A percentile compares a stretch with the other conserved stretches of the same genome.
Conservation (phyloP, 2,329 filamentous ascomycete genomes). For the Podosphaera aphanis region DNA sequence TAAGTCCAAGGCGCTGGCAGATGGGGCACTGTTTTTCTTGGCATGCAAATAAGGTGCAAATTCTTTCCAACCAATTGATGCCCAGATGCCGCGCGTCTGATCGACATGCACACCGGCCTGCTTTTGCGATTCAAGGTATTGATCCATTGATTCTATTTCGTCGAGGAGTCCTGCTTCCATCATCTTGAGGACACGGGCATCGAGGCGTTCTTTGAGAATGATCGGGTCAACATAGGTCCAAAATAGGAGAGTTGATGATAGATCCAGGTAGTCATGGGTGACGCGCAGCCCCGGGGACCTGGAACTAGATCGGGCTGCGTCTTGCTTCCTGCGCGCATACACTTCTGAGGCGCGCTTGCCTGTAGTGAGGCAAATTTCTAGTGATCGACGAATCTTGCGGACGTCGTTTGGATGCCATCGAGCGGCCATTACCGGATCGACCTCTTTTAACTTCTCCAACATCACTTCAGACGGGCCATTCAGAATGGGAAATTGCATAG, state of each 20-base stretch:
- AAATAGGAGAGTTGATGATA: constrained; percentile 30
- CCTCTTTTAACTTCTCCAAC: constrained; percentile 45
- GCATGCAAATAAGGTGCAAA: constrained; percentile 48
- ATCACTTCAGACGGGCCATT: constrained; percentile 48
- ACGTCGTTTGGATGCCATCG: constrained; percentile 87
- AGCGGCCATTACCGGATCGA: constrained; percentile 74
- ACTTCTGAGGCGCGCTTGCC: constrained; percentile 65
- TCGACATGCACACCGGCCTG: constrained; percentile 35
- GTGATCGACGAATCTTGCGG: constrained; percentile 68
- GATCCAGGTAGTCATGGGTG: neutral
- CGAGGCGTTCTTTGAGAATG: constrained; percentile 43
- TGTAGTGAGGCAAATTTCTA: constrained; percentile 73
- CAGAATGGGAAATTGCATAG: constrained; percentile 42
- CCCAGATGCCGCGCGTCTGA: constrained; percentile 69
- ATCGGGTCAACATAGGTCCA: constrained; percentile 66
- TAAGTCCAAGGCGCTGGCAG: constrained; percentile 29
- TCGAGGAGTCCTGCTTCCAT: constrained; percentile 37
- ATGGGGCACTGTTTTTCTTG: constrained; percentile 18
- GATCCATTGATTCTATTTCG: constrained; percentile 32
- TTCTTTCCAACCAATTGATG: constrained; percentile 90
- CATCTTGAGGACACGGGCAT: constrained; percentile 69
- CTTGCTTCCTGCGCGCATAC: constrained; percentile 50
- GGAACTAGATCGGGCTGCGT: constrained; percentile 13
- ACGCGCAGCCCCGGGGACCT: neutral
- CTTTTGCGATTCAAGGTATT: constrained; percentile 22